Base-by-base conservation (phyloP, 2,329 filamentous ascomycete species). In the Malbranchea cinnamomea region DNA sequence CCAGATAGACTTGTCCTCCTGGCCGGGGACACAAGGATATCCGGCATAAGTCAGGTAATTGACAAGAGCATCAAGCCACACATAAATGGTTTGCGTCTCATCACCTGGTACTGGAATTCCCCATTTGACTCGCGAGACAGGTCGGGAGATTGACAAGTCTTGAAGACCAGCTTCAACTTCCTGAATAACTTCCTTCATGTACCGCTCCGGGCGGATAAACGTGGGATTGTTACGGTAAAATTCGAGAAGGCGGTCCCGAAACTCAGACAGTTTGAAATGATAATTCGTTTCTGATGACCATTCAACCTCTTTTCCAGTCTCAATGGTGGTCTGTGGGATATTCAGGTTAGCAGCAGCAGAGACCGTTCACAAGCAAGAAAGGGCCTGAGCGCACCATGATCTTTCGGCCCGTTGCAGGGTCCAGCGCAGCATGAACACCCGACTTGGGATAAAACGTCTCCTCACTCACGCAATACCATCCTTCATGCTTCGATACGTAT, bases 391-490 rank as follows among this genome's bases (percentile, higher is more conserved):
- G 17, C 52, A 69, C 78, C 72, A 83, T 82, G 38, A 79, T 74
- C 45, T 82, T 85, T 41, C 74, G 69, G 3, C 89, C 89, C 1
- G 84, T 93, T 26, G 74, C 65, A 4, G 83, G 79, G 41, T 85
- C 78, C 21, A 89, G 59, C 29, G 74, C 70, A 24, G 77, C 68
- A 46, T 83, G 72, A 15, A 95, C 72, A 45, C 74, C 62, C 5
- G 72, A 71, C 31, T 77, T 68, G 0, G 87, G 83, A 50, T 94
- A 95, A 56, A 92, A 98, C 22, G 87, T 87, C 63, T 98, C 89
- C 52, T 98, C 89, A 51, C 81, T 84, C 31, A 98, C 78, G 33
- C 80, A 89, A 53, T 98, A 98, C 89, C 89, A 98, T 2, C 89
- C 89, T 49, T 83, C 73, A 45, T 95, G 89, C 42, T 78, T 82